Base-by-base conservation (phyloP, 306 rosid species). In the Cicer cuneatum region DNA sequence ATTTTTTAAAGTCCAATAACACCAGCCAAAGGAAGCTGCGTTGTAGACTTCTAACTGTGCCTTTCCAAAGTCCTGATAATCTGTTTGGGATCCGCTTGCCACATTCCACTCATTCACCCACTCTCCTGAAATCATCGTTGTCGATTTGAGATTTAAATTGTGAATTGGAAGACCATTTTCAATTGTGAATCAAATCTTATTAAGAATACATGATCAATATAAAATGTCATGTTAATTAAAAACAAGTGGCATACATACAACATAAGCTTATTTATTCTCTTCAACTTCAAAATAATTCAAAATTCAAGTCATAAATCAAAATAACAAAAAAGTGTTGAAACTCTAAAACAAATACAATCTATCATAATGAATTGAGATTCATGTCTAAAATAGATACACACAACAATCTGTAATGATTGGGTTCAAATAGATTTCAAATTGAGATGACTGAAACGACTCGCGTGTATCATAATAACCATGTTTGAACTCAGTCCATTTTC, bases 1-100 rank as follows among this genome's bases (percentile, higher is more conserved):
- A 79, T 89, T 89, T 77, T 89, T 93, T 0, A 93, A 75, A 4
- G 96, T 91, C 97, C 97, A 91, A 78, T 89, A 91, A 16, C 91
- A 77, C 93, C 97, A 93, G 69, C 98, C 98, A 87, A 90, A 89
- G 48, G 93, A 90, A 80, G 92, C 96, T 69, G 85, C 78, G 51
- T 84, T 74, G 64, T 89, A 93, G 10, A 85, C 96, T 48, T 90
- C 96, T 71, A 90, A 69, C 83, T 93, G 98, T 59, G 90, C 90
- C 78, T 52, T 89, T 59, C 97, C 97, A 72, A 79, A 93, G 8
- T 87, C 84, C 49, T 84, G 90, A 77, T 93, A 93, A 59, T 93
- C 93, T 16, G 70, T 59, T 77, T 76, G 84, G 29, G 91, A 89
- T 62, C 87, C 93, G 16, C 12, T 85, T 7, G 81, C 73, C 51